phyloP scores from a whole-genome alignment of 1,284 basidiomycete genomes.

The Apiotrichum gracile region DNA sequence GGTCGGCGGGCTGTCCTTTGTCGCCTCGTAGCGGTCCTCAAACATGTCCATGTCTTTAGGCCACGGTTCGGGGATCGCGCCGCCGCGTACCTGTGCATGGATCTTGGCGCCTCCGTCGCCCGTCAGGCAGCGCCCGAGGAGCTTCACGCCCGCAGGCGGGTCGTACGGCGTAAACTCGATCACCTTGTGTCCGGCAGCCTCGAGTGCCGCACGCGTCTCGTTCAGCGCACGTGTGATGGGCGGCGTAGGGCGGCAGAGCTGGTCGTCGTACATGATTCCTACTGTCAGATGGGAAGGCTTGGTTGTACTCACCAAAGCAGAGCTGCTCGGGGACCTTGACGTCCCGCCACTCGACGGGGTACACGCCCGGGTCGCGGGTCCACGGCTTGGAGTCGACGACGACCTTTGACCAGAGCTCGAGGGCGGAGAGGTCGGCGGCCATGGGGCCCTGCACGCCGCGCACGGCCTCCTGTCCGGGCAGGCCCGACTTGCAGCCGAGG shows the following conservation, averaged over 20 bases:
- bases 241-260: conserved; percentile 59
- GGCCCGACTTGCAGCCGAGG: conserved; percentile 53
- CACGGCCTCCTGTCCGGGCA: conserved; percentile 56
- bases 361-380: conserved; percentile 59
- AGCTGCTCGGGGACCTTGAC: conserved; percentile 59
- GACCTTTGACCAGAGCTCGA: conserved; percentile 58
- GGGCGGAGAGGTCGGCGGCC: conserved; percentile 53
- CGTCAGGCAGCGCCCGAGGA: conserved; percentile 1
- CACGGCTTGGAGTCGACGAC: conserved; percentile 55
- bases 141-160: not conserved
- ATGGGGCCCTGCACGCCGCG: conserved; percentile 65
- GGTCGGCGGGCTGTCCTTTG: not conserved
- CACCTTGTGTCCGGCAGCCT: conserved; percentile 60
- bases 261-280: conserved; percentile 55
- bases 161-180: conserved; percentile 44
- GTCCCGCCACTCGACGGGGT: conserved; percentile 62
- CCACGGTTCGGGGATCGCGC: conserved; percentile 16
- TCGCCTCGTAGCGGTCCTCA: not conserved
- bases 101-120: conserved; percentile 13
- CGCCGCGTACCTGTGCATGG: conserved; percentile 1
- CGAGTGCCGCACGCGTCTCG: conserved; percentile 56
- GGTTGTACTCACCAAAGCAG: conserved; percentile 47
- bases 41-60: conserved; percentile 5
- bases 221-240: conserved; percentile 62
- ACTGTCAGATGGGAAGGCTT: conserved; percentile 17